Conservation (phyloP, 2,329 filamentous ascomycete genomes). For the Catunica adiposa region DNA sequence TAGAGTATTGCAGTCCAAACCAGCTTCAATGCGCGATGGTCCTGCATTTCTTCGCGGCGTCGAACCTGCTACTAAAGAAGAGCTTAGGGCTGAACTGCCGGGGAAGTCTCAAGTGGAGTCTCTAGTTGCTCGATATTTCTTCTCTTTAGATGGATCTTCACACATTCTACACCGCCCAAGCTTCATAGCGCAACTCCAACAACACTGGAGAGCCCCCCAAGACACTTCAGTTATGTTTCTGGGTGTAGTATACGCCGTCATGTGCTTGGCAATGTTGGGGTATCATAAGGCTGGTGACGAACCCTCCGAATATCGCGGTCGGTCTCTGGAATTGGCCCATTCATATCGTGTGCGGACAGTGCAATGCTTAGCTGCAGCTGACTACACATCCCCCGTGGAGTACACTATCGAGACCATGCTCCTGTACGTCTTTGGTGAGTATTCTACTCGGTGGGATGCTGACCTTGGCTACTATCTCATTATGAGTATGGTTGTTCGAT, state of each 20-base stretch:
- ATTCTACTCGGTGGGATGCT: constrained; percentile 55
- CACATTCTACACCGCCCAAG: constrained; percentile 69
- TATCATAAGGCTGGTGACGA: constrained; percentile 68
- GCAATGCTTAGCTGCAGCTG: constrained; percentile 58
- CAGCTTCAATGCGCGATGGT: constrained; percentile 41
- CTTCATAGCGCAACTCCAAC: constrained; percentile 55
- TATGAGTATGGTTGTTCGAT: constrained; percentile 36
- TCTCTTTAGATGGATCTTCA: constrained; percentile 55
- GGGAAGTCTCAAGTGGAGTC: constrained; percentile 69
- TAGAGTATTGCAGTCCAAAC: constrained; percentile 54
- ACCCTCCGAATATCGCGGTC: constrained; percentile 60
- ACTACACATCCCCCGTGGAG: constrained; percentile 59
- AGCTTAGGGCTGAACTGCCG: constrained; percentile 66
- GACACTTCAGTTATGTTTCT: constrained; percentile 65
- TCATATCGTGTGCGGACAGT: constrained; percentile 58
- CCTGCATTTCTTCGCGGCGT: constrained; percentile 68
- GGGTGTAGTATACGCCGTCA: constrained; percentile 57
- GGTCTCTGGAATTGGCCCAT: constrained; percentile 39
- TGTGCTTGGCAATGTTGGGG: constrained; percentile 62
- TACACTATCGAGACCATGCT: constrained; percentile 67
- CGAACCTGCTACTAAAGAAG: constrained; percentile 51
- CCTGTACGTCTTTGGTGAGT: constrained; percentile 61
- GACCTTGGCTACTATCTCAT: constrained; percentile 51
- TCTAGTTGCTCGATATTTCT: constrained; percentile 79
- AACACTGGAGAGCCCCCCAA: constrained; percentile 54